Evolutionary conservation across 2,329 filamentous ascomycete species (phyloP).

Genomic region (Fusarium solani-melongenae): DNA sequence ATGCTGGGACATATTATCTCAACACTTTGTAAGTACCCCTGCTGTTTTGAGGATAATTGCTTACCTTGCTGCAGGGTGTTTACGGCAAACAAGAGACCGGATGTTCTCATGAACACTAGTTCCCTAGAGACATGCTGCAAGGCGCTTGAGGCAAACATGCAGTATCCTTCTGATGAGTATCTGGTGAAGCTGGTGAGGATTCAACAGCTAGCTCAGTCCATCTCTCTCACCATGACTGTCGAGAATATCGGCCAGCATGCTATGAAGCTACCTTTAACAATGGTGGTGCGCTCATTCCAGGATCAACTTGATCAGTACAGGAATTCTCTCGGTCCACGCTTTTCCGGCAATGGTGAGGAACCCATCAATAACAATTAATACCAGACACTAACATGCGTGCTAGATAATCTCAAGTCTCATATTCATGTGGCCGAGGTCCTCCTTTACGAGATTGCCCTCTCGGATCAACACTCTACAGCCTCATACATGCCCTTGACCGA

Average conservation of each 20-base stretch:
- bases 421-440: constrained; percentile 58
- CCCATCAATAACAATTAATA: background rate
- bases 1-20: constrained; percentile 62
- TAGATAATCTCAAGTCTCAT: constrained; percentile 56
- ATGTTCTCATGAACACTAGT: constrained; percentile 59
- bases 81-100: constrained; percentile 59
- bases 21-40: constrained; percentile 56
- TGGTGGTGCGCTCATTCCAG: constrained; percentile 57
- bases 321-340: constrained; percentile 48
- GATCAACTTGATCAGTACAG: constrained; percentile 56
- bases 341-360: constrained; percentile 50
- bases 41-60: background rate
- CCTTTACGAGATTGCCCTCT: constrained; percentile 59
- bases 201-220: constrained; percentile 61
- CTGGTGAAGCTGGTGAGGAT: constrained; percentile 59
- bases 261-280: constrained; percentile 53
- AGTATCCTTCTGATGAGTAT: constrained; percentile 57
- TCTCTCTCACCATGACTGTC: constrained; percentile 53
- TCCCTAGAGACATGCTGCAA: constrained; percentile 57
- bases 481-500: constrained; percentile 50
- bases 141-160: constrained; percentile 54
- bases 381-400: constrained; percentile 7
- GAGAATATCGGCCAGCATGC: constrained; percentile 44
- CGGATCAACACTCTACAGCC: constrained; percentile 49
- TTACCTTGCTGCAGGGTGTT: constrained; percentile 48